Base-by-base conservation (phyloP, 495 filamentous ascomycete genomes). In the Xylaria grammica region DNA sequence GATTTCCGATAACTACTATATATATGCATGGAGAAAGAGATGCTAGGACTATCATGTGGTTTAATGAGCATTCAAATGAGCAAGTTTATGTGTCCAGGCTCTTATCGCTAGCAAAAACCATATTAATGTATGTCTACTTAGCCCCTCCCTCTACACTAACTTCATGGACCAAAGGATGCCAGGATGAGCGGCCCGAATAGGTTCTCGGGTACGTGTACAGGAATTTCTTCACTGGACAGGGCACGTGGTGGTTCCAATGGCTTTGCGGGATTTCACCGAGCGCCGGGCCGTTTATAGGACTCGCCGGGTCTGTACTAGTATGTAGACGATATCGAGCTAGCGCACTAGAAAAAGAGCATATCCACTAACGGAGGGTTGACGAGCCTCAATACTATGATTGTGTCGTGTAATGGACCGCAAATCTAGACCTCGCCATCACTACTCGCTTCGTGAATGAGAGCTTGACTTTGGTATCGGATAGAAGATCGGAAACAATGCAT, bases 101-200 rank as follows among this genome's bases (percentile, higher is more conserved):
- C 54, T 45, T 58, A 58, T 58, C 36, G 24, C 38, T n/a, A 58
- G 38, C 54, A 29, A 58, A 30, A 19, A 45, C 6, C 34, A 36
- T 11, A 19, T 5, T 20, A n/a, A n/a, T n/a, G n/a, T n/a, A 40
- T 24, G 24, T 40, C 36, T 30, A 34, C 10, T 17, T 59, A 59
- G 42, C 44, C 58, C 19, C 22, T 19, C 7, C 44, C 46, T 26
- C 45, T 48, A 26, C 5, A 26, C 5, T 60, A 60, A 45, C 58
- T 48, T 52, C 34, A 62, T 42, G 24, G 32, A 52, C 46, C 46
- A 42, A 40, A 42, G 59, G 59, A 52, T 51, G 19, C 46, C 45
- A 62, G 60, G 60, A 34, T 62, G 36, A 46, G 49, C 60, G 60
- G 60, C 60, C 60, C 60, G 60, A 62, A 62, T 62, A 2, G 17